Base-by-base conservation (phyloP, 1,139 yeast genomes). In the Chernovozyma aurita region DNA sequence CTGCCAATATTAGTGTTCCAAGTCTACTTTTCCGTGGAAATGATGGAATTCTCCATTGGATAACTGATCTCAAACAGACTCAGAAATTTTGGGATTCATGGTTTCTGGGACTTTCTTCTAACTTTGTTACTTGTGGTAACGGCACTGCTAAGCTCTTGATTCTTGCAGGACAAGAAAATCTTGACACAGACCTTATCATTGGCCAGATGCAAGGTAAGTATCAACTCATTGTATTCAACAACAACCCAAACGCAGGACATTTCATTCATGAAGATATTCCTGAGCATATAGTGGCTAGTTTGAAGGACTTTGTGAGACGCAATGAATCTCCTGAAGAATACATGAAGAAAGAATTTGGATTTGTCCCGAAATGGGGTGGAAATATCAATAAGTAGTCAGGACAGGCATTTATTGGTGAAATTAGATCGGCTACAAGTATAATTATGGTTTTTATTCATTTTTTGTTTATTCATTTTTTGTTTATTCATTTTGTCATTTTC, bases 131-230 rank as follows among this genome's bases (percentile, higher is more conserved):
- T 15, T 58, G 71, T 35, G 61, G 55, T 9, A 41, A 42, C 1
- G 45, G 42, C 27, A 72, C 84, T 1, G 80, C 92, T 1, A 83
- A 87, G 49, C 50, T 92, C 37, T 67, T 92, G 32, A 70, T 92
- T 1, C 61, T 92, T n/a, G 95, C 97, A 0, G 95, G 95, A 3
- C 85, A 90, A 40, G 97, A 92, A 50, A 78, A 86, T 8, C 65
- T 94, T 21, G 98, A 94, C 58, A 87, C 83, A 44, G 75, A 76
- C 31, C 64, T 92, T 30, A 87, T 88, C 55, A 81, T 92, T 39
- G 98, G 97, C 0, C 98, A 94, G 59, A 92, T 92, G 98, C 97
- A 90, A 60, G 94, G 95, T 0, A 87, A 85, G 53, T 92, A 84
- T 56, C 98, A 92, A 57, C 69, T 92, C 32, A 80, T 86, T 13